Evolutionary conservation across 805 yeast species (phyloP).

Genomic region (Saccharomyces jurei): DNA sequence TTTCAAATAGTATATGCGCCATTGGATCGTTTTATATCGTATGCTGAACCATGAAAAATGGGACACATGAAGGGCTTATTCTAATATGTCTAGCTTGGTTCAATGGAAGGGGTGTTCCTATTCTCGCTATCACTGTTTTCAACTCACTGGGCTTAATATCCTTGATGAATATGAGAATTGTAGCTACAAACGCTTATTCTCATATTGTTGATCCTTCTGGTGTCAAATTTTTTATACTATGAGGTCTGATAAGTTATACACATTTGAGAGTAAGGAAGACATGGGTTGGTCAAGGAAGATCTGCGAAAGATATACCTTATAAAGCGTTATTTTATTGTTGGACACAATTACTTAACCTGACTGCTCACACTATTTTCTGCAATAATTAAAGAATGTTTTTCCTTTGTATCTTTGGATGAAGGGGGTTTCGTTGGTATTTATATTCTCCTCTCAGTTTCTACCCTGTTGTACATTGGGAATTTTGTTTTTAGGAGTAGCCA

Average conservation of each 20-base stretch:
- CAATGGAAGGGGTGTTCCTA: not conserved
- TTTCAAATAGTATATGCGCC: not conserved
- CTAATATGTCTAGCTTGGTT: not conserved
- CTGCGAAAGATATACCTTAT: not conserved
- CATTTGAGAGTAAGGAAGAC: not conserved
- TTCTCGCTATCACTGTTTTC: not conserved
- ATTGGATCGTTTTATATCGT: not conserved
- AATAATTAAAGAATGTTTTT: not conserved
- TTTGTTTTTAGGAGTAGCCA: not conserved
- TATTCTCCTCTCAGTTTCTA: not conserved
- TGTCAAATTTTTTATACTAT: not conserved
- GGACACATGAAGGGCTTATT: not conserved
- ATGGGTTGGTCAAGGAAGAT: not conserved
- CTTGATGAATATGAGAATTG: not conserved
- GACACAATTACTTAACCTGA: not conserved
- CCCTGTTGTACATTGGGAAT: not conserved
- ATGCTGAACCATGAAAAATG: not conserved
- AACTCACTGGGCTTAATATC: not conserved
- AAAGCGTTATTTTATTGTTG: not conserved
- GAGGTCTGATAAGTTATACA: not conserved
- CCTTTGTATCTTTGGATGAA: not conserved
- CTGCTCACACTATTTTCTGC: not conserved
- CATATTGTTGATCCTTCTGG: not conserved
- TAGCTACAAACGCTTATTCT: not conserved
- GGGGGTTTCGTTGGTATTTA: not conserved